These are phyloP conservation scores for Rhodotorula sp. DNA, from an alignment of 1,284 basidiomycete species.

Conservation along the genomic window DNA sequence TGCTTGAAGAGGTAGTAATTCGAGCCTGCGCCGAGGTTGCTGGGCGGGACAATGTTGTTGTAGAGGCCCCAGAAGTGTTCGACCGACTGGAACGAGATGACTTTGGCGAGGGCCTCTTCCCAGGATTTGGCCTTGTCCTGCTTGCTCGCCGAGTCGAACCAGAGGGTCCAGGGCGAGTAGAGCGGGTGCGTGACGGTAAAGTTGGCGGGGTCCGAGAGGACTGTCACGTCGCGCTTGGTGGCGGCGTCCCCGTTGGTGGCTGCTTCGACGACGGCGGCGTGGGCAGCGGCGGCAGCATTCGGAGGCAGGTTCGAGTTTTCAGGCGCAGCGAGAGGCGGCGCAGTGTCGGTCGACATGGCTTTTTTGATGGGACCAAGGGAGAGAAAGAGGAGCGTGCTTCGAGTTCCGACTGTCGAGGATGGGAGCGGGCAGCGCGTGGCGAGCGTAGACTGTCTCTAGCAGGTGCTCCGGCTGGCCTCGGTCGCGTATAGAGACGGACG, in stretches of 20 bases:
- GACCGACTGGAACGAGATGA: constrained; percentile 88
- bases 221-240: constrained; percentile 30
- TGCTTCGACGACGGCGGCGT: constrained; percentile 25
- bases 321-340: not conserved
- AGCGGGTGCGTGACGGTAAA: constrained; percentile 45
- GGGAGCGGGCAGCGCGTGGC: not conserved
- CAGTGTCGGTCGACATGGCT: not conserved
- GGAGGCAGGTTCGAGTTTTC: constrained; percentile 21
- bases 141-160: constrained; percentile 90
- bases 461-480: too few relatives aligned
- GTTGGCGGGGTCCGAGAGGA: constrained; percentile 38
- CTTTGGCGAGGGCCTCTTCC: constrained; percentile 96
- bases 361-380: not conserved
- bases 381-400: not conserved
- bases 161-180: constrained; percentile 75
- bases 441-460: too few relatives aligned
- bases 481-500: too few relatives aligned
- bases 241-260: not conserved
- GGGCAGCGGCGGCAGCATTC: constrained; percentile 16
- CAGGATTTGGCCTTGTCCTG: constrained; percentile 77
- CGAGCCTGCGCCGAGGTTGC: constrained; percentile 79
- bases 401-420: not conserved
- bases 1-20: constrained; percentile 99
- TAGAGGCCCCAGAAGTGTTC: constrained; percentile 98
- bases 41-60: constrained; percentile 98